Percentiles rank a stretch among this genome's conserved stretches.
Conservation (phyloP, 768 basidiomycete species). For the Phaeolepiota aurea region DNA sequence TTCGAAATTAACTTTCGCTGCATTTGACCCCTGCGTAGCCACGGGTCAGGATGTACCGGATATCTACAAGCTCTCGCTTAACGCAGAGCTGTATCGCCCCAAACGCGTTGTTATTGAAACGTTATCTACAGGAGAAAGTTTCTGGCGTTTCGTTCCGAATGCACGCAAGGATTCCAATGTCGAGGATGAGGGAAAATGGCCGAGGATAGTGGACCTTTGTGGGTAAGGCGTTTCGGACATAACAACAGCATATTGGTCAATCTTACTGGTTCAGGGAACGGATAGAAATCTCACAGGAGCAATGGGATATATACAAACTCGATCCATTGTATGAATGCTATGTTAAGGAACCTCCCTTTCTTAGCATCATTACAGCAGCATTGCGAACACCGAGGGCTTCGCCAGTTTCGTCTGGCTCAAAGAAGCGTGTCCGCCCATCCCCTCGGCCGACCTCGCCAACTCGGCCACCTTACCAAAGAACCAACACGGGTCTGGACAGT, state of each 20-base stretch:
- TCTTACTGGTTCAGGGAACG: constrained; percentile 26
- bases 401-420: constrained; percentile 7
- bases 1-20: constrained; percentile 63
- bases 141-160: constrained; percentile 75
- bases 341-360: constrained; percentile 34
- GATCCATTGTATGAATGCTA: constrained; percentile 67
- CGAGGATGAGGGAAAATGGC: constrained; percentile 63
- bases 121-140: constrained; percentile 40
- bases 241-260: background rate
- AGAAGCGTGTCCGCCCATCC: constrained; percentile 10
- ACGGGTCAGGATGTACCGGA: constrained; percentile 28
- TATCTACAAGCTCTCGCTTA: constrained; percentile 30
- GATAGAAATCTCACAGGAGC: constrained; percentile 55
- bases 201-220: constrained; percentile 55
- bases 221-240: constrained; percentile 39
- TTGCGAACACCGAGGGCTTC: constrained; percentile 9
- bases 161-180: constrained; percentile 51
- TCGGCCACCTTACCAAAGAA: background rate
- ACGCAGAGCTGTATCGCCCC: constrained; percentile 42
- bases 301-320: constrained; percentile 83
- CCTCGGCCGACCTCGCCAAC: too few species aligned
- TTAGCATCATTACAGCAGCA: constrained; percentile 24
- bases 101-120: constrained; percentile 74
- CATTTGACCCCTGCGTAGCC: constrained; percentile 65
- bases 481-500: background rate